Evolutionary conservation across 192 early-diverging fungal species (phyloP).

Genomic region (Entophlyctis luteolus): DNA sequence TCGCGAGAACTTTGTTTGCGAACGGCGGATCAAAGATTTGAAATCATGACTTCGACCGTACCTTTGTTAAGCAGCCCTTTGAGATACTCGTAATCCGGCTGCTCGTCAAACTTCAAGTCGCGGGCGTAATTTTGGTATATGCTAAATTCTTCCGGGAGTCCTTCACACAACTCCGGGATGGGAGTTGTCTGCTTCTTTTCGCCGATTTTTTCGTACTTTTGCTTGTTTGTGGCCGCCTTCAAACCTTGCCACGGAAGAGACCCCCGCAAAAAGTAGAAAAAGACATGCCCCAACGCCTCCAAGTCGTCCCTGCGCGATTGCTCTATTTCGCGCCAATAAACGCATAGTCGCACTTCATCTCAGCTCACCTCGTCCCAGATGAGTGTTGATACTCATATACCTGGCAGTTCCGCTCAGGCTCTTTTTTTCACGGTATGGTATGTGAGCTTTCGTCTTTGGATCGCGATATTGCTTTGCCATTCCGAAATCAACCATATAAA

Average conservation of each 20-base stretch:
- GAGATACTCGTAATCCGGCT: slow-evolving; percentile 96
- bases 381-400: slow-evolving; percentile 93
- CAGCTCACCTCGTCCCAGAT: slow-evolving; percentile 77
- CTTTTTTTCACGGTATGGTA: slow-evolving; percentile 90
- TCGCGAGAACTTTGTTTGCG: slow-evolving; percentile 35
- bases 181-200: slow-evolving; percentile 93
- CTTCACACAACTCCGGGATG: slow-evolving; percentile 86
- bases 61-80: slow-evolving; percentile 79
- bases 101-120: slow-evolving; percentile 88
- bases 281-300: slow-evolving; percentile 96
- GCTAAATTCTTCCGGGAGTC: slow-evolving; percentile 90
- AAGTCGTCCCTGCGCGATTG: slow-evolving; percentile 96
- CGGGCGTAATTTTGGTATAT: slow-evolving; percentile 86
- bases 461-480: slow-evolving; percentile 85
- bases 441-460: slow-evolving; percentile 78
- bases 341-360: not conserved
- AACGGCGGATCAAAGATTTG: not conserved
- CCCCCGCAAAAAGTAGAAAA: slow-evolving; percentile 96
- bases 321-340: slow-evolving; percentile 50
- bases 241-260: slow-evolving; percentile 95
- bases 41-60: not conserved
- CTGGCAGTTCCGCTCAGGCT: slow-evolving; percentile 88
- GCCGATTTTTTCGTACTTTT: slow-evolving; percentile 99
- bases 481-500: slow-evolving; percentile 90
- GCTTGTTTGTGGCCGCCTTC: slow-evolving; percentile 95